Base-by-base conservation (phyloP, 495 filamentous ascomycete species). In the Xylaria nigripes region DNA sequence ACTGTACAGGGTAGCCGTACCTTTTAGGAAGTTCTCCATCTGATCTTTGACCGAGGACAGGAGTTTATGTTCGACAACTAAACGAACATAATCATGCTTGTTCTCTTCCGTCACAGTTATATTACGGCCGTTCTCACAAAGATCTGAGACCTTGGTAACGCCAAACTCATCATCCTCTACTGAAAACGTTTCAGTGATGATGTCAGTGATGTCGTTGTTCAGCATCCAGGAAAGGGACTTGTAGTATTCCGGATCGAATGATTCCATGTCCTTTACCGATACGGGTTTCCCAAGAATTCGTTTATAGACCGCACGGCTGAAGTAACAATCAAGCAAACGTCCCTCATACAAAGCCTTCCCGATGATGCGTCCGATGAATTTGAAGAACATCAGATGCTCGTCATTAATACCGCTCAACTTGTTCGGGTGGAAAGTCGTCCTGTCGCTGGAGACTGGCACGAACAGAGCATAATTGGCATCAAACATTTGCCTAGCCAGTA, bases 151-250 rank as follows among this genome's bases (percentile, higher is more conserved):
- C 67, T 90, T 83, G 44, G 80, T 86, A 56, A 87, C 89, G 40
- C 93, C 93, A 70, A 97, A 99, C 65, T 84, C 88, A 54, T 96
- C 90, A 41, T 87, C 86, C 68, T 96, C 89, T 41, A 94, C 81
- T 22, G 92, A 90, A 69, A 99, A 97, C 3, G 87, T 95, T 73
- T 99, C 92, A n/a, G 86, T 90, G 64, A 96, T 95, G 62, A 96
- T 89, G 60, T 96, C 93, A n/a, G 91, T 95, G 63, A 99, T 97
- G 66, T 96, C 90, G 68, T 97, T 96, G 63, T 94, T 89, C 47
- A 96, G 79, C 86, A 99, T 96, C 93, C 93, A 99, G 38, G 90
- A 79, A 7, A 99, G 81, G n/a, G 92, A 96, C 68, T 99, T 97
- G 79, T 96, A 96, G 75, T 97, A 97, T 59, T 97, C 90, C 21